Percentiles rank a stretch among this genome's conserved stretches.
Evolutionary conservation across 768 basidiomycete genomes (phyloP).

Genomic region (Cystofilobasidium bisporidii): DNA sequence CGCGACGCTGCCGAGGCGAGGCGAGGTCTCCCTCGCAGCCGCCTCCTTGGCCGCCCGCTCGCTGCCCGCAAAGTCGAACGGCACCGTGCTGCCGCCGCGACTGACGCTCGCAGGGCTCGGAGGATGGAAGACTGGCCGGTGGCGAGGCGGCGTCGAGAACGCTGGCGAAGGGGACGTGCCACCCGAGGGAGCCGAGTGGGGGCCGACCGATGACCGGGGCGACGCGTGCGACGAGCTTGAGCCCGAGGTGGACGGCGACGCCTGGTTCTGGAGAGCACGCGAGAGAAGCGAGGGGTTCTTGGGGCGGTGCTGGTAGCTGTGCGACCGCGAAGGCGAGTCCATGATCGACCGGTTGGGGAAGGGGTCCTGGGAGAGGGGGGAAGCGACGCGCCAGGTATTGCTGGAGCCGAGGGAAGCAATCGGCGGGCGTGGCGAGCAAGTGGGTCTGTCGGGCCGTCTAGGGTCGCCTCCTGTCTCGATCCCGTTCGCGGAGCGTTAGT

Average conservation of each 20-base stretch:
- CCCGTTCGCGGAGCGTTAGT: too few species aligned
- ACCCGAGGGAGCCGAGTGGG: neutral
- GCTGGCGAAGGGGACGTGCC: neutral
- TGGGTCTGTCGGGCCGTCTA: too few species aligned
- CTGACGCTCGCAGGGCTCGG: conserved; percentile 21
- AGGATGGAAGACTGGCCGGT: neutral
- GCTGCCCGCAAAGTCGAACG: conserved; percentile 26
- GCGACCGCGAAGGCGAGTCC: neutral
- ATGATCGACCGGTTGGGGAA: neutral
- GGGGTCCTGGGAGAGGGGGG: too few species aligned
- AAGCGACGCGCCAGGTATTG: too few species aligned
- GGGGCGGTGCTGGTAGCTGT: neutral
- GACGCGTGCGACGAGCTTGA: neutral
- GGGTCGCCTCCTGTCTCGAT: too few species aligned
- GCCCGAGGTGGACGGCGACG: neutral
- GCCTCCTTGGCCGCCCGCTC: conserved; percentile 18
- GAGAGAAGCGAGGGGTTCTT: neutral
- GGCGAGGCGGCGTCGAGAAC: conserved; percentile 7
- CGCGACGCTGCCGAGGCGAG: neutral
- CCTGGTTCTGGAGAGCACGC: neutral
- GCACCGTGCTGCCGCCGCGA: conserved; percentile 19
- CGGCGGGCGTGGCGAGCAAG: too few species aligned
- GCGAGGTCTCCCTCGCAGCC: conserved; percentile 6
- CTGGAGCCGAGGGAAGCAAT: too few species aligned
- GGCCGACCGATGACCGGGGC: neutral